These are phyloP conservation scores for Litchi chinensis DNA, from an alignment of 345 rosid genomes.

Conservation along the genomic window DNA sequence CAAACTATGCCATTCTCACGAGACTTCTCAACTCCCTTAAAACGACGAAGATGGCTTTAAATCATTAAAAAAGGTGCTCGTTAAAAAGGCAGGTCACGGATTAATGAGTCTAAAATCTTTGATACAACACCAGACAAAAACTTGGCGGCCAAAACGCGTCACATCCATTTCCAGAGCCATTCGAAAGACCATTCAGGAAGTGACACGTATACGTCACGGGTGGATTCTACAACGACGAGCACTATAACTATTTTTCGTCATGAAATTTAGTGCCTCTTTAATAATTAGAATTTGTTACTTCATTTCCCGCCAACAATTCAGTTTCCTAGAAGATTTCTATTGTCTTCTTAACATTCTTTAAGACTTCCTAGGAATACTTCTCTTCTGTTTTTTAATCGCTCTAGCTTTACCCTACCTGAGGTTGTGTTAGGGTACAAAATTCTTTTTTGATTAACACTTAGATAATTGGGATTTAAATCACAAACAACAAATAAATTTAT, in stretches of 20 bases:
- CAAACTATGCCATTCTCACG: slow-evolving; percentile 22
- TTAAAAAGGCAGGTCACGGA: slow-evolving; percentile 16
- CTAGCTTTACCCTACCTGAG: too few relatives aligned
- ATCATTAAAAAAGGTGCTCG: slow-evolving; percentile 6
- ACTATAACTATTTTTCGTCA: not conserved
- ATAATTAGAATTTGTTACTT: not conserved
- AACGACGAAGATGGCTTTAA: slow-evolving; percentile 18
- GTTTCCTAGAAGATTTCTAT: not conserved
- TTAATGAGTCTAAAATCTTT: not conserved
- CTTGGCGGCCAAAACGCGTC: slow-evolving; percentile 20
- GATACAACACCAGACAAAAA: slow-evolving; percentile 6
- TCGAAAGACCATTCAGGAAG: not conserved
- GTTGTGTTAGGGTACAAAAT: too few relatives aligned
- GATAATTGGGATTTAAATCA: too few relatives aligned
- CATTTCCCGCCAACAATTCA: not conserved
- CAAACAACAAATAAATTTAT: too few relatives aligned
- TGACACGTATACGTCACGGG: not conserved
- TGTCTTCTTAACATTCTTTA: too few relatives aligned
- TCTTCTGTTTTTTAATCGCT: too few relatives aligned
- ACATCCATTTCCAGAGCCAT: not conserved
- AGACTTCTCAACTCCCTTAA: slow-evolving; percentile 14
- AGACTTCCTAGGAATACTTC: too few relatives aligned
- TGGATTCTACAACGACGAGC: not conserved
- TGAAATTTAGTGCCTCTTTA: slow-evolving; percentile 10
- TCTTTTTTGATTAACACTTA: too few relatives aligned